Evolutionary conservation across 768 basidiomycete species (phyloP).

Genomic region (Russula abietina): DNA sequence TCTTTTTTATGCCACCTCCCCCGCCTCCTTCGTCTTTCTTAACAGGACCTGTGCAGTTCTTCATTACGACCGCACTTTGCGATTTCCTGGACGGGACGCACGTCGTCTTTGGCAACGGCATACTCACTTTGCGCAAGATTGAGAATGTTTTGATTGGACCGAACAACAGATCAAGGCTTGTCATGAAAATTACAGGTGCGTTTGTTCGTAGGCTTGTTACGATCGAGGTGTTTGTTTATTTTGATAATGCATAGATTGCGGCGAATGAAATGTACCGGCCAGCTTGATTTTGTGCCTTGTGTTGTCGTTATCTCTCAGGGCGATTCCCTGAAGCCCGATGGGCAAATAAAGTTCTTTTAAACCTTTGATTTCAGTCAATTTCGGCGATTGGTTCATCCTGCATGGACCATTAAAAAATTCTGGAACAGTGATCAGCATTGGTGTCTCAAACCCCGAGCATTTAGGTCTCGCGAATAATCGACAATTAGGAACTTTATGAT

Average conservation of each 20-base stretch:
- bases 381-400: background rate
- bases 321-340: no score
- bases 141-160: slow-evolving; percentile 91
- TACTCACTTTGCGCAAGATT: slow-evolving; percentile 93
- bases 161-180: slow-evolving; percentile 84
- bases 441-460: no score
- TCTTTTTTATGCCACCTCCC: slow-evolving; percentile 14
- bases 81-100: slow-evolving; percentile 96
- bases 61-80: slow-evolving; percentile 92
- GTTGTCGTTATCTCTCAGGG: no score
- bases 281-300: no score
- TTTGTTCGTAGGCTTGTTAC: no score
- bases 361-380: background rate
- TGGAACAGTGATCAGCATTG: background rate
- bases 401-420: background rate
- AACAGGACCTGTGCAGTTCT: slow-evolving; percentile 53
- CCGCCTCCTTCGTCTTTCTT: background rate
- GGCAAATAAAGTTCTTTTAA: background rate
- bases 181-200: slow-evolving; percentile 19
- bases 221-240: no score
- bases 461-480: no score
- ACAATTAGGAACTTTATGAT: slow-evolving; percentile 26
- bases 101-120: slow-evolving; percentile 90
- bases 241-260: no score
- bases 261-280: no score